Base-by-base conservation (phyloP, 495 filamentous ascomycete species). In the Tuber calosporum region DNA sequence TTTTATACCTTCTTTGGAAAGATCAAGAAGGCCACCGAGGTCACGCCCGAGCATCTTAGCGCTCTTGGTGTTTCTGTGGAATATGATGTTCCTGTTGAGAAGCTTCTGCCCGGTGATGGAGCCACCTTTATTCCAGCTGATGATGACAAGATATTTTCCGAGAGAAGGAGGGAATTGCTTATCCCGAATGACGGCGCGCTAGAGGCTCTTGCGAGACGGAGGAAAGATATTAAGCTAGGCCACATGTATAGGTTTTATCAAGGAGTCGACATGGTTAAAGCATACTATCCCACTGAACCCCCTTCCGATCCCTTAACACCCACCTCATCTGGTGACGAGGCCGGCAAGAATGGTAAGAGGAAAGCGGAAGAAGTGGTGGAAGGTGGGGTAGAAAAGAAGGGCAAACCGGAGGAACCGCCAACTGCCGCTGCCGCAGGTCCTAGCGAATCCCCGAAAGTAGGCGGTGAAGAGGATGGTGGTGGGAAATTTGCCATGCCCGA, bases 221-320 rank as follows among this genome's bases (percentile, higher is more conserved):
- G 81, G 38, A 75, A 69, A 20, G 77, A 79, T 58, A 72, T 81
- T 22, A 82, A 74, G 62, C 43, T 82, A 58, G 80, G 80, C 8
- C 77, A 82, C 69, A 79, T 82, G 77, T 82, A 78, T 73, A 74
- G 76, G 41, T 82, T 82, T 69, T 82, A 74, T 62, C 80, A 82
- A 71, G 70, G 42, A 30, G 69, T 82, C 43, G 80, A 82, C 53
- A 34, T 82, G 66, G 67, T 81, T 37, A 68, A 9, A 37, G 19
- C 80, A 53, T 82, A 82, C 53, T 82, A 81, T 67, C 68, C 43
- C 40, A 68, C 68, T 19, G n/a, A 34, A 19, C 72, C 45, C 26
- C 72, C n/a, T 37, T 68, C 67, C 69, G 69, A 75, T 37, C 53
- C 53, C 53, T 26, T 34, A 34, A 62, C 53, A 34, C 53, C 53